These are phyloP conservation scores for Tetrapisispora fleetii DNA, from an alignment of 805 yeast species.

Conservation along the genomic window DNA sequence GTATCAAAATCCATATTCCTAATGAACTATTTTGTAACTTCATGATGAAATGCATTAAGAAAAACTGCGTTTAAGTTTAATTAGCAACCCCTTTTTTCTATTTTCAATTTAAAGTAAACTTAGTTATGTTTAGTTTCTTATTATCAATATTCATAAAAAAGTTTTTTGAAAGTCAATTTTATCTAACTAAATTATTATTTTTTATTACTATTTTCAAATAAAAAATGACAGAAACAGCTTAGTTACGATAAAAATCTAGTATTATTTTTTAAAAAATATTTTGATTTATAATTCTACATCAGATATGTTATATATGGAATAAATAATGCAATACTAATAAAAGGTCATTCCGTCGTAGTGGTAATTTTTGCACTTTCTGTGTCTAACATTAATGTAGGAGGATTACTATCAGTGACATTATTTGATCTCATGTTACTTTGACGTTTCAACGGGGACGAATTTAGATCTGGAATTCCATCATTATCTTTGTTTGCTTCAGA, in stretches of 20 bases:
- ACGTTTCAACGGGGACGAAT: conserved; percentile 22
- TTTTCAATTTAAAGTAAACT: too few relatives aligned
- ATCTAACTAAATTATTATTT: too few relatives aligned
- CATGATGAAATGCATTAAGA: too few relatives aligned
- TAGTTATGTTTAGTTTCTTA: not conserved
- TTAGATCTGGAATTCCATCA: conserved; percentile 12
- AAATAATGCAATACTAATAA: not conserved
- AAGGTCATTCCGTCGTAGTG: conserved; percentile 16
- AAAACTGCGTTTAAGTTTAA: too few relatives aligned
- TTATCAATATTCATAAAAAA: too few relatives aligned
- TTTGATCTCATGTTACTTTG: conserved; percentile 7
- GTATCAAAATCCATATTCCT: conserved; percentile 1
- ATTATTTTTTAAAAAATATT: too few relatives aligned
- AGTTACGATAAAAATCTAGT: too few relatives aligned
- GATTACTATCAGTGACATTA: conserved; percentile 4
- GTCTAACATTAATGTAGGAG: conserved; percentile 19
- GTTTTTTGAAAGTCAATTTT: too few relatives aligned
- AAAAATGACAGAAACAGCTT: too few relatives aligned
- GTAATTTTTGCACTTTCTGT: conserved; percentile 26
- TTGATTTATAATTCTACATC: not conserved
- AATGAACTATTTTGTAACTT: too few relatives aligned
- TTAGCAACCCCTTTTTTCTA: too few relatives aligned
- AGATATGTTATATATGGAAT: not conserved
- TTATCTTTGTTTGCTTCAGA: conserved; percentile 1
- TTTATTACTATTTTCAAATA: too few relatives aligned